Percentiles rank a stretch among this genome's conserved stretches.
phyloP scores from a whole-genome alignment of 805 yeast genomes.

The Barnettozyma siamensis region DNA sequence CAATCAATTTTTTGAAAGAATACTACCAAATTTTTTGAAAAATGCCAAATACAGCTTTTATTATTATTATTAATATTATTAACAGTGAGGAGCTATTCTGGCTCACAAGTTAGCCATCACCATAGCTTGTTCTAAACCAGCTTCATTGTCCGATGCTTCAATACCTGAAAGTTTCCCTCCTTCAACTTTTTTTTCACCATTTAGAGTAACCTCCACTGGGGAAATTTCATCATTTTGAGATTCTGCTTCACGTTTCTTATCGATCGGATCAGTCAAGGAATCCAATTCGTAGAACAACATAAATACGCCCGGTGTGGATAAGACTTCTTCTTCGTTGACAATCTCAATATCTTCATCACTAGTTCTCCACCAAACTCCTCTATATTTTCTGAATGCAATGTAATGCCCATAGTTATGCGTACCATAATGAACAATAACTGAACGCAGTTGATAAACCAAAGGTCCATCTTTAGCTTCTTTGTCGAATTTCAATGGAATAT shows the following conservation, averaged over 20 bases:
- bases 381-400: constrained; percentile 73
- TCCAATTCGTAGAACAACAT: constrained; percentile 83
- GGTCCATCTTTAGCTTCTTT: constrained; percentile 27
- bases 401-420: constrained; percentile 98
- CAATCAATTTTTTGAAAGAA: too few species aligned
- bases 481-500: constrained; percentile 10
- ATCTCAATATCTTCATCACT: constrained; percentile 85
- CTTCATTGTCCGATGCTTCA: not conserved
- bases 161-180: not conserved
- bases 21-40: too few species aligned
- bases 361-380: constrained; percentile 94
- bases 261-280: constrained; percentile 26
- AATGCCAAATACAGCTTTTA: too few species aligned
- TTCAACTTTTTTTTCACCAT: not conserved
- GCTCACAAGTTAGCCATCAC: constrained; percentile 9
- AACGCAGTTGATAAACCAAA: constrained; percentile 64
- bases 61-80: too few species aligned
- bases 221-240: not conserved
- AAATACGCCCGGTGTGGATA: constrained; percentile 79
- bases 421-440: constrained; percentile 90
- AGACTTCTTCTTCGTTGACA: constrained; percentile 75
- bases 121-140: constrained; percentile 5
- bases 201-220: constrained; percentile 24
- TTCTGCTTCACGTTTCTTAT: constrained; percentile 7
- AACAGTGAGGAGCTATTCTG: too few species aligned